Percentiles rank a stretch among this genome's conserved stretches.
phyloP scores from a whole-genome alignment of 805 yeast genomes.

The Wickerhamomyces bisporus region DNA sequence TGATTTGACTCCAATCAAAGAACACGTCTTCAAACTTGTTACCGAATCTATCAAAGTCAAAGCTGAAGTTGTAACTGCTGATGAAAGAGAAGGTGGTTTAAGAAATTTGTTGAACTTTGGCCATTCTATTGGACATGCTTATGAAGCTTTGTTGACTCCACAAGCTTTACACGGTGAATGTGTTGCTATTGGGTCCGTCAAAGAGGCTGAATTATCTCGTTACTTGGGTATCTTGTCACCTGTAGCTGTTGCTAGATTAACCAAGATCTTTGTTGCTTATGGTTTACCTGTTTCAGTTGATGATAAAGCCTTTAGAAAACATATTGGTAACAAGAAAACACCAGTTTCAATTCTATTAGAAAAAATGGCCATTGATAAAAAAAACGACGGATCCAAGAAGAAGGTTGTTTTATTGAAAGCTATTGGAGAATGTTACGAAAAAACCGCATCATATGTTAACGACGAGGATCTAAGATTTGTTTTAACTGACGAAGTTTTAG shows the following conservation, averaged over 20 bases:
- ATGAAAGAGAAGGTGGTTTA: constrained; percentile 92
- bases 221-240: constrained; percentile 85
- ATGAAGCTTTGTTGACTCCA: constrained; percentile 95
- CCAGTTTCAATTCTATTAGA: constrained; percentile 71
- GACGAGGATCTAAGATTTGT: constrained; percentile 80
- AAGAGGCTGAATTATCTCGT: constrained; percentile 94
- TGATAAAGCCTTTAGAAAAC: constrained; percentile 65
- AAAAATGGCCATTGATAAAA: constrained; percentile 94
- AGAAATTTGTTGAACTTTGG: constrained; percentile 93
- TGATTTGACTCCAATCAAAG: constrained; percentile 63
- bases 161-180: constrained; percentile 97
- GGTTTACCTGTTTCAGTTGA: constrained; percentile 77
- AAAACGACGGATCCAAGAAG: constrained; percentile 89
- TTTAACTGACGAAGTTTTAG: constrained; percentile 74
- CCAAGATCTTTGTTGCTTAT: constrained; percentile 79
- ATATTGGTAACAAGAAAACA: constrained; percentile 64
- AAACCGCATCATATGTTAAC: constrained; percentile 76
- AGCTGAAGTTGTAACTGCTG: constrained; percentile 89
- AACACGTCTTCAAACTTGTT: constrained; percentile 74
- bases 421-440: constrained; percentile 87
- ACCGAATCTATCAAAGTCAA: constrained; percentile 83
- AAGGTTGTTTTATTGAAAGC: constrained; percentile 77
- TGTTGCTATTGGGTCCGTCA: constrained; percentile 94
- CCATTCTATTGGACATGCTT: constrained; percentile 96
- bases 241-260: constrained; percentile 86